These are phyloP conservation scores for Coriaria nepalensis DNA, from an alignment of 306 rosid genomes.

Conservation along the genomic window DNA sequence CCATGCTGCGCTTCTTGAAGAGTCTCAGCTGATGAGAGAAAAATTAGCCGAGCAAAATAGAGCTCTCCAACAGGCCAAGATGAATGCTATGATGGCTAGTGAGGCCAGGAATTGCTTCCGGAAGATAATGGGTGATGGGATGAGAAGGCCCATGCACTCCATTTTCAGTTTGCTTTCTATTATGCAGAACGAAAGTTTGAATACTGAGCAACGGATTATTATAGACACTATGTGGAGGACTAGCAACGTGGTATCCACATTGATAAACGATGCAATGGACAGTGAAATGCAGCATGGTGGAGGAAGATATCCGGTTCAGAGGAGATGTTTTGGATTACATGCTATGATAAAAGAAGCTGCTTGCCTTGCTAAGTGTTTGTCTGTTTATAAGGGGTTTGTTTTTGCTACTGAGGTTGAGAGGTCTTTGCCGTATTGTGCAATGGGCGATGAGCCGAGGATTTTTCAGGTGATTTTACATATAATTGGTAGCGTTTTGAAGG, in stretches of 20 bases:
- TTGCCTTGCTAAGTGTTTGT: slow-evolving; percentile 83
- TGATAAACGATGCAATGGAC: slow-evolving; percentile 92
- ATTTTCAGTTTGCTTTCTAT: slow-evolving; percentile 83
- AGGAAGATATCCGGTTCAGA: slow-evolving; percentile 58
- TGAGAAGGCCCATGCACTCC: slow-evolving; percentile 99
- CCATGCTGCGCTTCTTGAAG: slow-evolving; percentile 98
- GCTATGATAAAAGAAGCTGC: slow-evolving; percentile 88
- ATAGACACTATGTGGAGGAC: slow-evolving; percentile 84
- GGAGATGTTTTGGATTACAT: slow-evolving; percentile 66
- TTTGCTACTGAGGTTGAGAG: slow-evolving; percentile 69
- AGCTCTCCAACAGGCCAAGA: slow-evolving; percentile 75
- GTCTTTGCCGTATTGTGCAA: slow-evolving; percentile 64
- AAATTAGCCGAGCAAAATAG: slow-evolving; percentile 91
- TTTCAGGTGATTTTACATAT: slow-evolving; percentile 97
- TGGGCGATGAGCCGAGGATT: slow-evolving; percentile 95
- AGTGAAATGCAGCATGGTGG: slow-evolving; percentile 64
- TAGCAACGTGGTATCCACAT: slow-evolving; percentile 71
- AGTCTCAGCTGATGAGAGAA: slow-evolving; percentile 96
- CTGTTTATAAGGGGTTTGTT: slow-evolving; percentile 56
- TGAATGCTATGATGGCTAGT: slow-evolving; percentile 97
- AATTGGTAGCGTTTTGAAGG: slow-evolving; percentile 72
- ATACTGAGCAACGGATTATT: slow-evolving; percentile 55
- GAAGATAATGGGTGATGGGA: slow-evolving; percentile 94
- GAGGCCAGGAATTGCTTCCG: slow-evolving; percentile 85
- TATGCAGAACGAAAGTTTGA: slow-evolving; percentile 61